A percentile compares a stretch with the other conserved stretches of the same genome.
These are phyloP conservation scores for Solanum hybrid DNA, from an alignment of 305 asterid species.

Conservation along the genomic window DNA sequence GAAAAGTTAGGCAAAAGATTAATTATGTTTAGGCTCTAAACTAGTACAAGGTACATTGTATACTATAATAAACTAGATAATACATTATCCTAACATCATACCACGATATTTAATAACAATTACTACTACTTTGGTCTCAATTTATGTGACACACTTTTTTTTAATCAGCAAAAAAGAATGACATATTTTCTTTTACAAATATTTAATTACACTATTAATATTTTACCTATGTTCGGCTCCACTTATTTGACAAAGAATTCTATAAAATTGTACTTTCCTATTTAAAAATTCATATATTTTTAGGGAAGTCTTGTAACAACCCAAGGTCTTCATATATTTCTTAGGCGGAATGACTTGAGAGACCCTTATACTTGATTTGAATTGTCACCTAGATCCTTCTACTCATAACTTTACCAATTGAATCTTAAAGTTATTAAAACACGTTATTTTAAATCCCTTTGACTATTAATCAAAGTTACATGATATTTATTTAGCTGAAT, in stretches of 20 bases:
- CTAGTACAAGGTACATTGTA: background rate
- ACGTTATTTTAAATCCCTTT: too few species aligned
- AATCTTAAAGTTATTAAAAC: too few species aligned
- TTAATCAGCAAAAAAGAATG: background rate
- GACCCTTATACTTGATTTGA: background rate
- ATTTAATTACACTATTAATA: too few species aligned
- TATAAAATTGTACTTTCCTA: background rate
- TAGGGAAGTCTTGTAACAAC: background rate
- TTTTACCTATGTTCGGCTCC: background rate
- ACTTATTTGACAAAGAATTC: background rate
- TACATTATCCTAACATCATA: background rate
- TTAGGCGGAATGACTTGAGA: background rate
- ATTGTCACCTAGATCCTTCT: too few species aligned
- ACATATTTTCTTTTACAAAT: background rate
- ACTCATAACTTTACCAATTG: background rate
- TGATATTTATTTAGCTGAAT: background rate
- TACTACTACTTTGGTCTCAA: rapidly evolving
- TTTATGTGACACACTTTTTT: background rate
- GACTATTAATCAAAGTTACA: background rate
- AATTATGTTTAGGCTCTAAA: background rate
- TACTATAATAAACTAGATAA: background rate
- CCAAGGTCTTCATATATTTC: background rate
- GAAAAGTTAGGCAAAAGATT: background rate
- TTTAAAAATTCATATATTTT: background rate
- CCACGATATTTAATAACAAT: too few species aligned